Evolutionary conservation across 768 basidiomycete genomes (phyloP), one percentile per base, ranked within the genome.

Genomic region (Tremella yokohamensis): DNA sequence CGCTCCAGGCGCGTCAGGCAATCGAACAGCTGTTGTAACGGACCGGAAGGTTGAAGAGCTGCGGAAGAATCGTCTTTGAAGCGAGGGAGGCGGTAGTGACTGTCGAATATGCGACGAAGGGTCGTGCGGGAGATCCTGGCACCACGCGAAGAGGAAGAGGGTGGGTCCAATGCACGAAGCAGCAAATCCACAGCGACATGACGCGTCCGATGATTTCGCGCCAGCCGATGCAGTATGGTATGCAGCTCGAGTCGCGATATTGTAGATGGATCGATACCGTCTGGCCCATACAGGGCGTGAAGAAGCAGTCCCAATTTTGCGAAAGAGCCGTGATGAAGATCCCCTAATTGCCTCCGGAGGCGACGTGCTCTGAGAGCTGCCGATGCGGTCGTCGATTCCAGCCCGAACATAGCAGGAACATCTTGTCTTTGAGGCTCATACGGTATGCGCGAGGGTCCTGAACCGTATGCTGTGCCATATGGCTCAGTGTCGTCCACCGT

Each of bases 381-480:
- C 6, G 29, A 34, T 34, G 29, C 29, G 29, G 29, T 34, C 6
- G 29, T 6, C 29, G 11, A 11, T 34, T 34, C 29, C 6, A 34
- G 6, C 29, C 11, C 29, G 29, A 11, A 11, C 6, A 11, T 34
- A 11, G 29, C 11, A 11, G 6, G 6, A 6, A 6, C 29, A 6
- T 34, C 29, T 6, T 11, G 29, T 34, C 29, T 34, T 34, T 34
- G 22, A 15, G 49, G 34, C 26, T 34, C 9, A 45, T 60, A 60
- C 8, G 58, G 58, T 12, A 54, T 34, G 16, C 52, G 37, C 3
- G 58, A 60, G 6, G 58, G 58, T 26, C 58, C 52, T 40, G 58
- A 52, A 2, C 58, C 58, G 18, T 54, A 60, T 25, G 38, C 58
- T n/a, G 39, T 42, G 2, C 58, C 58, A 39, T 53, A 60, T 11